Base-by-base conservation (phyloP, 202 grass and related monocot genomes). In the Carex arenaria region DNA sequence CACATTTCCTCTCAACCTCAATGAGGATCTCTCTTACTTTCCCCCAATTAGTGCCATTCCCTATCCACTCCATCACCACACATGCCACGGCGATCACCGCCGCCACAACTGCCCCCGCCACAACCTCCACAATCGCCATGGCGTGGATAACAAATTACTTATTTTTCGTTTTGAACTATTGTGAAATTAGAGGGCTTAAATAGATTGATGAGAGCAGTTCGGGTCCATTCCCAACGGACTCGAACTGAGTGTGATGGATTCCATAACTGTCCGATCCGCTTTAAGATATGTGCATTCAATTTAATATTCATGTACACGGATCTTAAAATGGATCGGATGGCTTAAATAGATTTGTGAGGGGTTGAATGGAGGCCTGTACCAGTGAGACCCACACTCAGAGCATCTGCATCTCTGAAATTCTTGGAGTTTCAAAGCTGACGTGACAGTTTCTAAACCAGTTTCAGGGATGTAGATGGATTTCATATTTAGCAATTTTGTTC, bases 81-180 rank as follows among this genome's bases (percentile, higher is more conserved):
- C 89, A 83, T 3, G 80, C 92, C 72, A 85, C 86, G 13, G 91
- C 92, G 3, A 89, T 90, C 36, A 92, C 90, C 23, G 89, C 92
- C 67, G 61, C 86, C 15, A 79, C 76, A 75, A 59, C n/a, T n/a
- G n/a, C n/a, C n/a, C n/a, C 70, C 61, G 43, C 68, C 45, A 54
- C 19, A 8, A 43, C 59, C 76, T 66, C 23, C 54, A n/a, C n/a
- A n/a, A n/a, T n/a, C n/a, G n/a, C 85, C 53, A 67, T 78, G 61
- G 8, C 22, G 38, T 72, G 63, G 20, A 42, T 20, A 23, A 38
- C 14, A 17, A 40, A 70, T 17, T 54, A 31, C n/a, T 73, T 20
- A 12, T 49, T 13, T 49, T 23, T 23, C n/a, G 1, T 22, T 23
- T 26, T 1, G 4, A n/a, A 34, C 2, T 56, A 36, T n/a, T n/a